Evolutionary conservation across 2,329 filamentous ascomycete species (phyloP).

Genomic region (Capronia americana): DNA sequence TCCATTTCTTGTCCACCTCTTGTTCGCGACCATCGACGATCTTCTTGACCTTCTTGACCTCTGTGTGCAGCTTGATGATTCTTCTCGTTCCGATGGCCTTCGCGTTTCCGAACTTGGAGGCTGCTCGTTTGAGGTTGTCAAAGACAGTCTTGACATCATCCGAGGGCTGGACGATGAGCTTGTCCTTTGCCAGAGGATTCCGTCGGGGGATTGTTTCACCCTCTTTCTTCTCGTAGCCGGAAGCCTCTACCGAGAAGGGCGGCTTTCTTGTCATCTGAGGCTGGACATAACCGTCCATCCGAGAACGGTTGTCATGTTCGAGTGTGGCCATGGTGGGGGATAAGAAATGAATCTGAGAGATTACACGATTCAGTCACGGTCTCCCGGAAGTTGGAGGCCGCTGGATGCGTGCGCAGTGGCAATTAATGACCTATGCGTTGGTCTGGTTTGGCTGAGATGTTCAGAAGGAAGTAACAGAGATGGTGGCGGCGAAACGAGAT

Average conservation of each 20-base stretch:
- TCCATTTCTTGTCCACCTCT: slow-evolving; percentile 89
- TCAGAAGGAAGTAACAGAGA: not conserved
- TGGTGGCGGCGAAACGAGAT: not conserved
- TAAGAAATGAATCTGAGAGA: not conserved
- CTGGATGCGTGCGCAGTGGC: not conserved
- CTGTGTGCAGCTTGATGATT: slow-evolving; percentile 77
- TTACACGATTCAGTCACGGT: not conserved
- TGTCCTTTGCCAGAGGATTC: slow-evolving; percentile 73
- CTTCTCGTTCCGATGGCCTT: slow-evolving; percentile 73
- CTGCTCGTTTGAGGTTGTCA: slow-evolving; percentile 76
- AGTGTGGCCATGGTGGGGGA: slow-evolving; percentile 26
- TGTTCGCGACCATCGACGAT: slow-evolving; percentile 78
- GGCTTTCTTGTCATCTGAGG: slow-evolving; percentile 68
- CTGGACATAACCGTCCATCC: slow-evolving; percentile 40
- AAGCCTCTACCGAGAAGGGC: slow-evolving; percentile 76
- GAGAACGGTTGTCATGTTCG: slow-evolving; percentile 32
- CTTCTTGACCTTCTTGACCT: slow-evolving; percentile 90
- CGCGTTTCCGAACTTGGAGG: slow-evolving; percentile 66
- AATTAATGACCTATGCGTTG: not conserved
- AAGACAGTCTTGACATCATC: slow-evolving; percentile 77
- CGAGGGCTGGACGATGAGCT: slow-evolving; percentile 69
- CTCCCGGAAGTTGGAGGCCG: not conserved
- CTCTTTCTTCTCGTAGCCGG: slow-evolving; percentile 70
- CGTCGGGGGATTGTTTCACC: slow-evolving; percentile 87
- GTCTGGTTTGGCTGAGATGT: not conserved